Evolutionary conservation across 2,329 filamentous ascomycete genomes (phyloP), one percentile per base, ranked within the genome.

Genomic region (Verticillium nubilum): DNA sequence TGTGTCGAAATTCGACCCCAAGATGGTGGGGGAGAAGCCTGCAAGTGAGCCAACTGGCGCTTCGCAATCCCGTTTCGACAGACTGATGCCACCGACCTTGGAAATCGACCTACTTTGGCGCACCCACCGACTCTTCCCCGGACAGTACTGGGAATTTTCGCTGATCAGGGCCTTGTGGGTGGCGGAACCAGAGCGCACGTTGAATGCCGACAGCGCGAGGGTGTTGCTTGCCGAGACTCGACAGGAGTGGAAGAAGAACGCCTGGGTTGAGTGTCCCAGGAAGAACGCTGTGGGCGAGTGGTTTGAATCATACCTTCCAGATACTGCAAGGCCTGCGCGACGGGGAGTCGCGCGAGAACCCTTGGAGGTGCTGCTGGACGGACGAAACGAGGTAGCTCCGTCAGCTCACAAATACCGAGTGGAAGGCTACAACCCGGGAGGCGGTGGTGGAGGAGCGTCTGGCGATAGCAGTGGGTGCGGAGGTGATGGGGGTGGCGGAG

Each of bases 91-190:
- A 2, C 62, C 60, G 1, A 63, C 54, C 3, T 17, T 63, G 17
- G 50, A 17, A 7, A 19, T 63, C 1, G 62, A 63, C 29, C n/a
- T 63, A 1, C 58, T 63, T 4, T 63, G 62, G 62, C 62, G 60
- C 28, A 60, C 62, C 2, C 60, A 63, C 25, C 60, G 62, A 2
- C 31, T 63, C 10, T 63, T 59, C 19, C 62, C 62, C 5, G 62
- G 56, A 2, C 60, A 15, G 27, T 63, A 63, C 52, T 63, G 62
- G 62, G 10, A 52, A 5, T 62, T 58, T 52, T 60, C 58, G 12
- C 57, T 62, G 23, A 26, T 9, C 3, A 54, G 55, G 10, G 57
- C 58, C 13, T 55, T 57, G 9, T 58, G 62, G 28, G 35, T 63
- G 13, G 28, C 62, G 13, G 60, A 63, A 37, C 58, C 42, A 10